Conservation (phyloP, 2,329 filamentous ascomycete genomes). For the Tolypocladium amazonense region DNA sequence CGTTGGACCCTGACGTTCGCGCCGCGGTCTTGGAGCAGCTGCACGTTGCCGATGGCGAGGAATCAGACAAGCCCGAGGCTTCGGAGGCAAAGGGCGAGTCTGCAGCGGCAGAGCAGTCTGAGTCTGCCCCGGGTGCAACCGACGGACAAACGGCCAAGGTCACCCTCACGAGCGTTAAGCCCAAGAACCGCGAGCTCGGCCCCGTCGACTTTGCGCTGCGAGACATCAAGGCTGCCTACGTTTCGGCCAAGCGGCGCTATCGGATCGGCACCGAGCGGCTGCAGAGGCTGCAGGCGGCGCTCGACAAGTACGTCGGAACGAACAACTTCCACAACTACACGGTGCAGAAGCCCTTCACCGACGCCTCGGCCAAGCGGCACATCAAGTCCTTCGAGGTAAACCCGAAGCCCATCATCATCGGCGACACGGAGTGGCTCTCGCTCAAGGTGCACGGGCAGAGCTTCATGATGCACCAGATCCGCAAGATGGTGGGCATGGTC, state of each 20-base stretch:
- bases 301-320: slow-evolving; percentile 72
- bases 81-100: slow-evolving; percentile 6
- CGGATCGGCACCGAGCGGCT: slow-evolving; percentile 66
- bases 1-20: slow-evolving; percentile 52
- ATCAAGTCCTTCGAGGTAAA: slow-evolving; percentile 89
- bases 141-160: slow-evolving; percentile 11
- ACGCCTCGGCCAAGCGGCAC: slow-evolving; percentile 76
- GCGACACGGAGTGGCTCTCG: slow-evolving; percentile 89
- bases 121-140: slow-evolving; percentile 12
- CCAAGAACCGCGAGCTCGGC: slow-evolving; percentile 29
- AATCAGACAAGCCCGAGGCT: slow-evolving; percentile 8
- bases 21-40: slow-evolving; percentile 53
- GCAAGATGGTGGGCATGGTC: slow-evolving; percentile 96
- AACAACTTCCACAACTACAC: slow-evolving; percentile 97
- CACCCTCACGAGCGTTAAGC: slow-evolving; percentile 20
- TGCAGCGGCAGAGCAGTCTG: slow-evolving; percentile 9
- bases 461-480: slow-evolving; percentile 99
- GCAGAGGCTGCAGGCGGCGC: slow-evolving; percentile 61
- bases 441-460: slow-evolving; percentile 94
- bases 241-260: slow-evolving; percentile 74
- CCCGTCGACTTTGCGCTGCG: slow-evolving; percentile 57
- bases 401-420: slow-evolving; percentile 66
- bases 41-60: slow-evolving; percentile 23
- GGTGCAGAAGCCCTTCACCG: slow-evolving; percentile 70
- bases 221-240: slow-evolving; percentile 70